Conservation (phyloP, 148 eudicot genomes). For the Polygonum aviculare region DNA sequence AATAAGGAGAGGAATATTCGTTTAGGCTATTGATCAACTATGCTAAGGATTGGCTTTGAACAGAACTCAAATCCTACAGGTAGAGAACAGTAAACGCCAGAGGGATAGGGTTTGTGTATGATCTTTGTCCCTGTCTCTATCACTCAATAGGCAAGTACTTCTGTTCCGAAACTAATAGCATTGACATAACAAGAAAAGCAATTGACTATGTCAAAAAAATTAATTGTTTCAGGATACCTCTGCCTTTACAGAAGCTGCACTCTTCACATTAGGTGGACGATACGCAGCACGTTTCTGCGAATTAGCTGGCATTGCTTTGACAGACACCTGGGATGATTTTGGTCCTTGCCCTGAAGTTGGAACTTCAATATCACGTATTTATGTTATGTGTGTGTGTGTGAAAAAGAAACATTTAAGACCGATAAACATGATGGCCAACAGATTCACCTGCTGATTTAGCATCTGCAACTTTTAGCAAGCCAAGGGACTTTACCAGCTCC, state of each 20-base stretch:
- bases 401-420: neutral
- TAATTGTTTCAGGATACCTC: slow-evolving; percentile 36
- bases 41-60: neutral
- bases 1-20: neutral
- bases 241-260: slow-evolving; percentile 71
- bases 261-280: slow-evolving; percentile 92
- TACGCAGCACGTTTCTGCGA: slow-evolving; percentile 87
- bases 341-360: slow-evolving; percentile 49
- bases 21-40: neutral
- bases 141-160: neutral
- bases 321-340: slow-evolving; percentile 44
- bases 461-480: slow-evolving; percentile 57
- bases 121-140: neutral
- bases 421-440: slow-evolving; percentile 10
- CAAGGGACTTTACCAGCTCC: slow-evolving; percentile 63
- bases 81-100: neutral
- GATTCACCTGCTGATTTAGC: slow-evolving; percentile 53
- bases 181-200: neutral
- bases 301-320: slow-evolving; percentile 42
- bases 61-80: neutral
- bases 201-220: neutral
- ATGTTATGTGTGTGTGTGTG: neutral
- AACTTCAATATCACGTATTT: neutral
- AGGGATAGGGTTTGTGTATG: neutral
- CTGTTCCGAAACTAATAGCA: neutral